Conservation (phyloP, 805 yeast species). For the Candida pseudofarinosa region DNA sequence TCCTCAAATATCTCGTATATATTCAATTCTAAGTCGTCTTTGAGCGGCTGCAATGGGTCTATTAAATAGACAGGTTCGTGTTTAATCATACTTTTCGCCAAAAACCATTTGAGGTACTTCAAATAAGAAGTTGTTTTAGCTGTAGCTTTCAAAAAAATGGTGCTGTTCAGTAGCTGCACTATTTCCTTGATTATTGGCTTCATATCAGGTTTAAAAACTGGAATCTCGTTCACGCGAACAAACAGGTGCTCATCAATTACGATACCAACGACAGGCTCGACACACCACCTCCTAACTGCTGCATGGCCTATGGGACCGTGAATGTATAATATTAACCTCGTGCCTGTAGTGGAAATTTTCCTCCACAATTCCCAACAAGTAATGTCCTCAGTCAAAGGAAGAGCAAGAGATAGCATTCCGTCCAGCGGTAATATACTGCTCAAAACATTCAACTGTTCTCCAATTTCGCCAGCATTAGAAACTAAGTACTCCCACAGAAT, state of each 20-base stretch:
- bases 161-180: not conserved
- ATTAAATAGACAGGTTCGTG: slow-evolving; percentile 12
- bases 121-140: not conserved
- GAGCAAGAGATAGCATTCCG: not conserved
- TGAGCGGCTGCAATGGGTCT: slow-evolving; percentile 71
- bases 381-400: not conserved
- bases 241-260: not conserved
- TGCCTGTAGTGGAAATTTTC: not conserved
- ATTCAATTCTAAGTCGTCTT: slow-evolving; percentile 49
- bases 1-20: slow-evolving; percentile 69
- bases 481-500: not conserved
- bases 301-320: not conserved
- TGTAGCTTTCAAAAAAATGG: not conserved
- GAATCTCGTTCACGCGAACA: not conserved
- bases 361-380: not conserved
- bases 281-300: not conserved
- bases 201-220: not conserved
- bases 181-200: not conserved
- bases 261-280: not conserved
- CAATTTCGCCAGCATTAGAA: not conserved
- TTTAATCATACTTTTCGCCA: slow-evolving; percentile 3
- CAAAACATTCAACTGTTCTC: not conserved
- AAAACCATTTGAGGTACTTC: not conserved
- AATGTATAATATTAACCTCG: not conserved
- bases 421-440: not conserved